A percentile compares a stretch with the other conserved stretches of the same genome.
phyloP scores from a whole-genome alignment of 2,329 filamentous ascomycete genomes.

The Microsporum audouinii region DNA sequence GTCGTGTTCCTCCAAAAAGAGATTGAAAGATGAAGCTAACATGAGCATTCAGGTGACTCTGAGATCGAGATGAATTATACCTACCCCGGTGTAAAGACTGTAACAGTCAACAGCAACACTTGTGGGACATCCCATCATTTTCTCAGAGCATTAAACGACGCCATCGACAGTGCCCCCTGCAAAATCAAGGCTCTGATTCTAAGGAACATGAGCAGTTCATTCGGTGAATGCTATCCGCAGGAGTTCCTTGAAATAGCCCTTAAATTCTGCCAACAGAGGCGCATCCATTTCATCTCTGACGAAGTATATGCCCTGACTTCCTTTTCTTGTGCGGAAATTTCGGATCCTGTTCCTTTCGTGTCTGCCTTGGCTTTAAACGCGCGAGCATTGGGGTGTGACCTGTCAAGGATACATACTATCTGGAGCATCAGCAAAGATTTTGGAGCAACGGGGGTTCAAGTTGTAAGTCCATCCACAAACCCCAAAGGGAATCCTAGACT shows the following conservation, averaged over 20 bases:
- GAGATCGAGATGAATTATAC: conserved; percentile 14
- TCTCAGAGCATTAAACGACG: conserved; percentile 13
- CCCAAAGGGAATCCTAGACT: not conserved
- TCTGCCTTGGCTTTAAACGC: conserved; percentile 14
- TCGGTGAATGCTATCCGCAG: conserved; percentile 19
- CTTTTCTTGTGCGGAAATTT: conserved; percentile 13
- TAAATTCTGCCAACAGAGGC: conserved; percentile 16
- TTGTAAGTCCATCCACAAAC: conserved; percentile 12
- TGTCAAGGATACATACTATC: conserved; percentile 16
- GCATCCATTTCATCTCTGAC: conserved; percentile 22
- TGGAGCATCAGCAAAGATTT: conserved; percentile 18
- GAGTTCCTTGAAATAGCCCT: conserved; percentile 15
- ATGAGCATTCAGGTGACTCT: conserved; percentile 13
- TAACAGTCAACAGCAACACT: conserved; percentile 15
- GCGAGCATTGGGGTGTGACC: conserved; percentile 12
- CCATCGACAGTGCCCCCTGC: conserved; percentile 11
- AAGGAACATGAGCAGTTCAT: conserved; percentile 20
- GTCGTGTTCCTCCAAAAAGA: conserved; percentile 4
- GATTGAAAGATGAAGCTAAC: not conserved
- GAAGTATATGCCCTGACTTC: conserved; percentile 19
- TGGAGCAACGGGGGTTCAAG: conserved; percentile 15
- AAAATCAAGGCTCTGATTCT: conserved; percentile 18
- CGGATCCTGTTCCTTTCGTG: conserved; percentile 12
- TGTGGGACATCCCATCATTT: conserved; percentile 11
- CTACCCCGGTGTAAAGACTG: conserved; percentile 12